Conservation (phyloP, 164 flowering plant genomes). For the Stephania yunnanensis region DNA sequence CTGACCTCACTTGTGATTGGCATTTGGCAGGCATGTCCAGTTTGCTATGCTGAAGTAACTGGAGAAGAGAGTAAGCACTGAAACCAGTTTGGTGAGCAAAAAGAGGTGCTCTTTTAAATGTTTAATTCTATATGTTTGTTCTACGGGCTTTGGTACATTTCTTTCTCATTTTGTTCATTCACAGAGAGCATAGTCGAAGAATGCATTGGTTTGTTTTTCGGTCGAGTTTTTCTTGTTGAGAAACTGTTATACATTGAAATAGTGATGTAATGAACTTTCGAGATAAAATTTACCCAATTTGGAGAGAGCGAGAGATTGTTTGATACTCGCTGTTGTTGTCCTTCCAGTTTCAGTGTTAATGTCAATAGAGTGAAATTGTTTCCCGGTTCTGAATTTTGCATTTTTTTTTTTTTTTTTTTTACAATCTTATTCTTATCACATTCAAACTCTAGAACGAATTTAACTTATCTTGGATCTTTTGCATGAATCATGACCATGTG, state of each 20-base stretch:
- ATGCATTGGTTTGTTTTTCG: background rate
- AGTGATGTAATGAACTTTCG: background rate
- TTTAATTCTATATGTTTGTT: background rate
- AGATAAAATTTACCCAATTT: no score
- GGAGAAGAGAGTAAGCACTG: constrained; percentile 30
- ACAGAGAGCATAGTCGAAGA: background rate
- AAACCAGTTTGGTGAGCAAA: background rate
- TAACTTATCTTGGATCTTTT: background rate
- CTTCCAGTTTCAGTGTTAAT: background rate
- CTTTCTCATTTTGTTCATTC: background rate
- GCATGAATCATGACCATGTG: background rate
- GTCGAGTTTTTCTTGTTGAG: background rate
- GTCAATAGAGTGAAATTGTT: background rate
- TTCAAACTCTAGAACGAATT: background rate
- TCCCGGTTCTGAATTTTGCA: background rate
- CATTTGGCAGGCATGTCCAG: constrained; percentile 56
- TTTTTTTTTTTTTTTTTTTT: no score
- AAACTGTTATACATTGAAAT: background rate
- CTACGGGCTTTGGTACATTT: background rate
- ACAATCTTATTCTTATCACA: background rate
- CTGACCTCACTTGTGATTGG: background rate
- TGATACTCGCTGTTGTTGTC: background rate
- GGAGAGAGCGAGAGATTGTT: background rate
- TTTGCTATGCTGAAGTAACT: constrained; percentile 67
- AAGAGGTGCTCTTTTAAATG: background rate